Evolutionary conservation across 352 stramenopile genomes (phyloP).

Genomic region (Pythium biforme): DNA sequence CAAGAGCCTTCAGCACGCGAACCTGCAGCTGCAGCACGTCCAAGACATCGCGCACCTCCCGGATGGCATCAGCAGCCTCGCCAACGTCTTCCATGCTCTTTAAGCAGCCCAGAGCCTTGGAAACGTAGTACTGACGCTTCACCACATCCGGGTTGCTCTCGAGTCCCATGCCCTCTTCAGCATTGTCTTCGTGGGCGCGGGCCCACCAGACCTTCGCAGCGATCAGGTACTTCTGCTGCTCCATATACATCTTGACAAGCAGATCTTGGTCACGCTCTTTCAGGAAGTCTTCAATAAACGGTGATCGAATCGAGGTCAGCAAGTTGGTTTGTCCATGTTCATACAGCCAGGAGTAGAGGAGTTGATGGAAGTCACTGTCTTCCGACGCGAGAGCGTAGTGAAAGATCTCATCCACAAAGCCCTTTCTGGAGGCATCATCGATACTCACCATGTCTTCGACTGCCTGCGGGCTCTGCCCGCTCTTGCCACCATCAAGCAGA

Average conservation of each 20-base stretch:
- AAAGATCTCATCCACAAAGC: slow-evolving; percentile 74
- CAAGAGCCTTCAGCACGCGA: slow-evolving; percentile 74
- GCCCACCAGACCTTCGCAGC: slow-evolving; percentile 84
- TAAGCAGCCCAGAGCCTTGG: slow-evolving; percentile 69
- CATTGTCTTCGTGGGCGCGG: slow-evolving; percentile 48
- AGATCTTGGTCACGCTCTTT: slow-evolving; percentile 84
- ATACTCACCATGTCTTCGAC: slow-evolving; percentile 77
- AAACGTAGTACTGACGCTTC: slow-evolving; percentile 84
- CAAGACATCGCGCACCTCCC: slow-evolving; percentile 78
- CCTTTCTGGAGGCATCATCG: slow-evolving; percentile 63
- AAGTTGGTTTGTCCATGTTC: slow-evolving; percentile 60
- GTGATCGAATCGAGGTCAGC: slow-evolving; percentile 62
- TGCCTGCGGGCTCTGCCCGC: slow-evolving; percentile 50
- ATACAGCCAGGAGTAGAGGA: slow-evolving; percentile 85
- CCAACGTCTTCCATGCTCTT: slow-evolving; percentile 78
- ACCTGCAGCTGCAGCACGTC: slow-evolving; percentile 82
- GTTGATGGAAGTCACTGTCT: slow-evolving; percentile 68
- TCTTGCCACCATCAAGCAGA: slow-evolving; percentile 40
- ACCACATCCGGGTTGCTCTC: slow-evolving; percentile 68
- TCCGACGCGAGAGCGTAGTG: slow-evolving; percentile 72
- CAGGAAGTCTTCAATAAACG: slow-evolving; percentile 82
- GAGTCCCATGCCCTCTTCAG: slow-evolving; percentile 43
- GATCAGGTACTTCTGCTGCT: slow-evolving; percentile 82
- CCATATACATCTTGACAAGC: slow-evolving; percentile 85
- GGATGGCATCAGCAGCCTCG: slow-evolving; percentile 65